These are phyloP conservation scores for Tieghemiomyces parasiticus DNA, from an alignment of 192 early-diverging fungal species.

Conservation along the genomic window DNA sequence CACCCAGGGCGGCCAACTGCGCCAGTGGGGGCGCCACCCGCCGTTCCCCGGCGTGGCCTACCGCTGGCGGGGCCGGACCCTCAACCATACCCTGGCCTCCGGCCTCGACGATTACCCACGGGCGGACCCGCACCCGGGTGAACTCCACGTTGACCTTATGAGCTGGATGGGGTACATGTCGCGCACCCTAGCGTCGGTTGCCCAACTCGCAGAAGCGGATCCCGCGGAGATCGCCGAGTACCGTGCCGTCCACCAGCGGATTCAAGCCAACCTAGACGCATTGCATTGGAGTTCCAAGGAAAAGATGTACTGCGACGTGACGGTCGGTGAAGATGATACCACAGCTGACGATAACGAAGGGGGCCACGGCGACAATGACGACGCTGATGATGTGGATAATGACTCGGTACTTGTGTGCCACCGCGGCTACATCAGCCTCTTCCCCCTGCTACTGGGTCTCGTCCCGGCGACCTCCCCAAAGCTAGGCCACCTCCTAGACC, in stretches of 20 bases:
- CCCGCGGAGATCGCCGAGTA: conserved; percentile 42
- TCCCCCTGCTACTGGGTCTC: conserved; percentile 66
- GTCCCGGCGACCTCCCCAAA: conserved; percentile 51
- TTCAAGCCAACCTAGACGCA: conserved; percentile 38
- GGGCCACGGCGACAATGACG: too few relatives aligned
- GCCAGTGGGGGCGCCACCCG: conserved; percentile 23
- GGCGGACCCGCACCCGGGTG: conserved; percentile 51
- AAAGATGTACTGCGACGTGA: conserved; percentile 46
- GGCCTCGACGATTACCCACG: conserved; percentile 94
- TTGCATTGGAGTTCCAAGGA: conserved; percentile 55
- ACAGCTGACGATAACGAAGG: too few relatives aligned
- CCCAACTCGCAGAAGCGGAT: conserved; percentile 32
- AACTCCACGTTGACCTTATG: conserved; percentile 64
- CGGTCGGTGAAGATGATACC: conserved; percentile 36
- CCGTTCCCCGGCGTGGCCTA: conserved; percentile 53
- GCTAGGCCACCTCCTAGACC: conserved; percentile 52
- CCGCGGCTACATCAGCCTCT: conserved; percentile 65
- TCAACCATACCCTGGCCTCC: conserved; percentile 71
- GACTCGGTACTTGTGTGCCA: conserved; percentile 20
- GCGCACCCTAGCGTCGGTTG: conserved; percentile 38
- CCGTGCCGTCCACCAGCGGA: conserved; percentile 30
- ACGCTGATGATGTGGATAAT: too few relatives aligned
- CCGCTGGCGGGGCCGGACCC: conserved; percentile 79
- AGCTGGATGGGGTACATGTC: conserved; percentile 60
- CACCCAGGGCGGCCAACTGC: conserved; percentile 56